phyloP scores from a whole-genome alignment of 2,329 filamentous ascomycete species.

The Venturia asperata region DNA sequence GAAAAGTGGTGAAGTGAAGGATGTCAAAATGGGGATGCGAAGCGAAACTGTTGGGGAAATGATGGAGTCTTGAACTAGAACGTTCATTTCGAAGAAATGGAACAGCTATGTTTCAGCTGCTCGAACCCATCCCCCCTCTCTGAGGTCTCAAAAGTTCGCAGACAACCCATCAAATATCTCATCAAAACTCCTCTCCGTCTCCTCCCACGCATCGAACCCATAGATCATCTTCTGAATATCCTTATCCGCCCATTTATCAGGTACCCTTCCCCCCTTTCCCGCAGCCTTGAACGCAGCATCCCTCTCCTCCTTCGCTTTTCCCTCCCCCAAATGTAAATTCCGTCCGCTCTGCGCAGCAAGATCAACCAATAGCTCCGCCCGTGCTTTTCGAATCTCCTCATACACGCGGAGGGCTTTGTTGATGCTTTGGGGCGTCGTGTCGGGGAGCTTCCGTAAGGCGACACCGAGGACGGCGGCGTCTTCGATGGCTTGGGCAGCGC shows the following conservation, averaged over 20 bases:
- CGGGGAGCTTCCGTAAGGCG: constrained; percentile 43
- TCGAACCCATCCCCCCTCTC: no score
- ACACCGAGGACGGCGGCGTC: constrained; percentile 52
- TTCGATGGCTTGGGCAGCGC: constrained; percentile 59
- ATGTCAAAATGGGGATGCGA: no score
- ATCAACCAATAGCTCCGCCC: constrained; percentile 51
- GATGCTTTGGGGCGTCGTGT: constrained; percentile 41
- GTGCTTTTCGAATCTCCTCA: constrained; percentile 48
- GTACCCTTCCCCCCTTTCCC: constrained; percentile 37
- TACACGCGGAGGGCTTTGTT: constrained; percentile 50
- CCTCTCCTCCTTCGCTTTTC: constrained; percentile 51
- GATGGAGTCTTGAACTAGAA: no score
- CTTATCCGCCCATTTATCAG: constrained; percentile 47
- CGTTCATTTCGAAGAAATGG: no score
- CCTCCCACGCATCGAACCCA: constrained; percentile 39
- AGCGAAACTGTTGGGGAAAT: no score
- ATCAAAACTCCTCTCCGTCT: constrained; percentile 40
- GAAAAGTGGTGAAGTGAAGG: no score
- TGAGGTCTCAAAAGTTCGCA: not conserved
- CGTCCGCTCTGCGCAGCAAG: constrained; percentile 49
- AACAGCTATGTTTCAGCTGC: no score
- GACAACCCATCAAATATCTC: constrained; percentile 23
- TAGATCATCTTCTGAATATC: constrained; percentile 46
- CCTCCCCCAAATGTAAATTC: constrained; percentile 50
- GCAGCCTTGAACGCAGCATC: constrained; percentile 48